Percentiles rank a stretch among this genome's conserved stretches.
phyloP scores from a whole-genome alignment of 1,139 yeast genomes.

The Candida dubliniensis region DNA sequence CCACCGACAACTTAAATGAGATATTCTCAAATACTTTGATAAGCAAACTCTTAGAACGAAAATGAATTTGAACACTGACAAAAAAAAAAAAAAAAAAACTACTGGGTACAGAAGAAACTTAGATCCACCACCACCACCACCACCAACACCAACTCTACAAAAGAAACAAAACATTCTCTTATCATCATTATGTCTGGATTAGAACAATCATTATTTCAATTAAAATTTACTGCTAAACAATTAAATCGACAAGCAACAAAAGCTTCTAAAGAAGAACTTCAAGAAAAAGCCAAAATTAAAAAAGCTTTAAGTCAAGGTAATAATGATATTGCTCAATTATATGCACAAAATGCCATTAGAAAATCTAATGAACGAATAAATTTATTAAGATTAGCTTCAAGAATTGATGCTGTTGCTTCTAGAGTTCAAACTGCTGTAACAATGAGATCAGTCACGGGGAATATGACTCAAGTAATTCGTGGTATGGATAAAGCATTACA shows the following conservation, averaged over 20 bases:
- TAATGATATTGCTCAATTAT: slow-evolving; percentile 88
- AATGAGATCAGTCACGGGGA: slow-evolving; percentile 91
- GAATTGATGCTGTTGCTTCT: slow-evolving; percentile 95
- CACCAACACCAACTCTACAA: too few species aligned
- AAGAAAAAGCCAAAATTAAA: slow-evolving; percentile 85
- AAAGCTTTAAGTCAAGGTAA: slow-evolving; percentile 86
- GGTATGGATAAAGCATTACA: slow-evolving; percentile 98
- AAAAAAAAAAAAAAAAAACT: too few species aligned
- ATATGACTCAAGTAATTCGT: slow-evolving; percentile 86
- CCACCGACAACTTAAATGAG: too few species aligned
- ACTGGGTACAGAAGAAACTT: too few species aligned
- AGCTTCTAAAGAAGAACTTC: slow-evolving; percentile 86
- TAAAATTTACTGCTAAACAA: slow-evolving; percentile 89
- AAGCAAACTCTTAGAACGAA: too few species aligned
- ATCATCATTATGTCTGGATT: slow-evolving; percentile 40
- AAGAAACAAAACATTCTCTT: too few species aligned
- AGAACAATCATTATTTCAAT: slow-evolving; percentile 48
- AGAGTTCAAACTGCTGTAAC: slow-evolving; percentile 97
- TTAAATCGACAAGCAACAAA: slow-evolving; percentile 84
- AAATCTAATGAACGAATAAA: slow-evolving; percentile 86
- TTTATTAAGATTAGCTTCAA: slow-evolving; percentile 75
- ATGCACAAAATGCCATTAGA: slow-evolving; percentile 94
- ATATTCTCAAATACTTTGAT: too few species aligned
- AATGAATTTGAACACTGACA: too few species aligned
- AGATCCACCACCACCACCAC: too few species aligned